Base-by-base conservation (phyloP, 169 alveolate species). In the Eimeria brunetti region DNA sequence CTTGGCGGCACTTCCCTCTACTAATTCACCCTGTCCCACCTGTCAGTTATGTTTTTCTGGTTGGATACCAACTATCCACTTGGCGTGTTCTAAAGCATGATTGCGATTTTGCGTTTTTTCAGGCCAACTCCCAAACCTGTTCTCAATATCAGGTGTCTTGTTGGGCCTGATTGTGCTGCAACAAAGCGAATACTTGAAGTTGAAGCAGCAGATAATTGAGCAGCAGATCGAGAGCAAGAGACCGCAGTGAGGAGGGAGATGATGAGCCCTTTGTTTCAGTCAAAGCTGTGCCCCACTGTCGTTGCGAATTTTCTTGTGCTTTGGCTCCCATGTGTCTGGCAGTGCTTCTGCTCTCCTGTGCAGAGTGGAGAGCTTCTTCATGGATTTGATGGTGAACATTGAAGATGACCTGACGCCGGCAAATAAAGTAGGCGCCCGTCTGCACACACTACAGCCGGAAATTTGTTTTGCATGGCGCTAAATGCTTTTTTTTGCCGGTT, bases 131-230 rank as follows among this genome's bases (percentile, higher is more conserved):
- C 97, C 98, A 64, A 95, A 97, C 78, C 97, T 99, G 62, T 98
- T 99, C 99, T 96, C 98, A 78, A 96, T 98, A 94, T 98, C 99
- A 49, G 96, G 99, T 49, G 99, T 99, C n/a, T 94, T 98, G 53
- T 96, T 98, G 90, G 99, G 99, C 8, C 94, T 98, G 96, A 98
- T 98, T 58, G 95, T 98, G 58, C 97, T 98, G 88, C 97, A 94
- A 46, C 78, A 75, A 22, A 51, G 92, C 44, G 94, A 83, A 46
- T 92, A 62, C 90, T 67, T 92, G 69, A 46, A 56, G 64, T 53
- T 95, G 36, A 92, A 95, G 84, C 91, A 94, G 80, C 94, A 84
- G 64, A 67, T 95, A 27, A 73, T 93, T 38, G 91, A 86, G 60
- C 95, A 90, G 60, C 96, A 92, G 30, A 69, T 49, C 36, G 73